Conservation (phyloP, 352 stramenopile genomes). For the Pythium rhizo-oryzae region DNA sequence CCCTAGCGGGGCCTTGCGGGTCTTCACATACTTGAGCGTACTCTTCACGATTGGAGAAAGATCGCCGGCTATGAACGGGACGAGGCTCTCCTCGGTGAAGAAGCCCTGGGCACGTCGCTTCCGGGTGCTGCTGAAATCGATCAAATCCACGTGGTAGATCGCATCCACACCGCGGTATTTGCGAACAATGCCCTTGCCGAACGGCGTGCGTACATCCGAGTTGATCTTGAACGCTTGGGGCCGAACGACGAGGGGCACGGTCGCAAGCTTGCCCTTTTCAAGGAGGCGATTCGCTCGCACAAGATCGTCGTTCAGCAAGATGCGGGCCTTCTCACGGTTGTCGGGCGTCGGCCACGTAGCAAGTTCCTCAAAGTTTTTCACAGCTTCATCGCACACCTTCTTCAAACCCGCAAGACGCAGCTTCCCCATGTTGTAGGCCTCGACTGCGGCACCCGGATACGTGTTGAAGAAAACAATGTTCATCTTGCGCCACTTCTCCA, state of each 20-base stretch:
- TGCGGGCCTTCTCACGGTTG: conserved; percentile 55
- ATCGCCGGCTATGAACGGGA: conserved; percentile 42
- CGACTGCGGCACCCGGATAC: conserved; percentile 84
- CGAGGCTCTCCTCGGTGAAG: conserved; percentile 60
- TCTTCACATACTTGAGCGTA: conserved; percentile 60
- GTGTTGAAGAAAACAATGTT: conserved; percentile 94
- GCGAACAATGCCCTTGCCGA: conserved; percentile 67
- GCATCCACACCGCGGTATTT: conserved; percentile 71
- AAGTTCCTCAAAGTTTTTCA: conserved; percentile 60
- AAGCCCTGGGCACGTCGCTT: conserved; percentile 59
- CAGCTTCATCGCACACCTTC: conserved; percentile 65
- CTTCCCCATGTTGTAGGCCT: conserved; percentile 76
- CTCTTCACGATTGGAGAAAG: conserved; percentile 43
- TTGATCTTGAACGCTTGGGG: conserved; percentile 69
- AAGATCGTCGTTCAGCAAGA: conserved; percentile 76
- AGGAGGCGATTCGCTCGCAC: conserved; percentile 68
- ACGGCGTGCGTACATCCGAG: conserved; percentile 58
- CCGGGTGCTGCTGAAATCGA: conserved; percentile 51
- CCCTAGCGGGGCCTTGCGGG: conserved; percentile 43
- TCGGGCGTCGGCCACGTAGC: conserved; percentile 56
- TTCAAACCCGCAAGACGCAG: conserved; percentile 65
- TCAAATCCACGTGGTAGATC: conserved; percentile 84
- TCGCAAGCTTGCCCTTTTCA: conserved; percentile 29
- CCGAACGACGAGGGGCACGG: conserved; percentile 48
- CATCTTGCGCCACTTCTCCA: conserved; percentile 82